Conservation (phyloP, 768 basidiomycete species). For the Kwoniella botswanensis region DNA sequence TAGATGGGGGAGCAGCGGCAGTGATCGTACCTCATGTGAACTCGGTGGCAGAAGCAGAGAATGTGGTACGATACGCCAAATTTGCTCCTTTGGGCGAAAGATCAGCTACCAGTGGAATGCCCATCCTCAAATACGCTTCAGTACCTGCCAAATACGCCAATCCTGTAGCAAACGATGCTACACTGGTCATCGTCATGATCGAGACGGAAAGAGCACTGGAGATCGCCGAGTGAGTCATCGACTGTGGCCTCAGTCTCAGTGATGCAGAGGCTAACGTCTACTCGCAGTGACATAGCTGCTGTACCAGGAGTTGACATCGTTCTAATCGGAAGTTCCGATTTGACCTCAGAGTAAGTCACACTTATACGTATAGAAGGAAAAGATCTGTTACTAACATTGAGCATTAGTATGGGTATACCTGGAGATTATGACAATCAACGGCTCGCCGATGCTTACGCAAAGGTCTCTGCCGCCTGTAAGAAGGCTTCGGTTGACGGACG, state of each 20-base stretch:
- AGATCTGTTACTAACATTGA: too few species aligned
- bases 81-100: constrained; percentile 45
- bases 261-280: background rate
- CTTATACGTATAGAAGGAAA: too few species aligned
- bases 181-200: constrained; percentile 44
- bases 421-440: constrained; percentile 42
- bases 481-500: constrained; percentile 38
- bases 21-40: constrained; percentile 52
- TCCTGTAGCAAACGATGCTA: constrained; percentile 34
- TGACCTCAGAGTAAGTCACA: constrained; percentile 39
- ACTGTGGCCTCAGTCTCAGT: background rate
- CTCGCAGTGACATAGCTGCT: constrained; percentile 43
- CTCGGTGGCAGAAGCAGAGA: constrained; percentile 37
- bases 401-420: constrained; percentile 42
- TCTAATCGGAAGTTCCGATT: constrained; percentile 39
- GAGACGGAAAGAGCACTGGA: constrained; percentile 39
- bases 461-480: constrained; percentile 29
- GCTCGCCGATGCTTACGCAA: constrained; percentile 30
- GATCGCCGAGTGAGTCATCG: constrained; percentile 34
- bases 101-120: constrained; percentile 39
- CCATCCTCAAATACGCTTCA: constrained; percentile 35
- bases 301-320: constrained; percentile 44
- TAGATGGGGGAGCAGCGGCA: constrained; percentile 47
- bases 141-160: constrained; percentile 37
- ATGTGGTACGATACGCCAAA: constrained; percentile 37